These are phyloP conservation scores for Babesia sp. DNA, from an alignment of 169 alveolate genomes.

Conservation along the genomic window DNA sequence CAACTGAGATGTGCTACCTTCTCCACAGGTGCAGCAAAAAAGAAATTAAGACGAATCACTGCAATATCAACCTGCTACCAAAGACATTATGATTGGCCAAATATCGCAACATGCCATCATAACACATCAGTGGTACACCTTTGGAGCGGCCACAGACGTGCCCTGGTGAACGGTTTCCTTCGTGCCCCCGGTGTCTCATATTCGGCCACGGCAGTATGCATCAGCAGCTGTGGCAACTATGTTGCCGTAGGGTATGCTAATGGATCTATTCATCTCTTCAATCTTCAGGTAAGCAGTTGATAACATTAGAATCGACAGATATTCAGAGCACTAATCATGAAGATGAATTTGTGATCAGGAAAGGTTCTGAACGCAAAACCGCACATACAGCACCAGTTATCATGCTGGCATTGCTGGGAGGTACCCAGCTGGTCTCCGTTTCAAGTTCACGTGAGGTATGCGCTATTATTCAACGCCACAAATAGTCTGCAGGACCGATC, in stretches of 20 bases:
- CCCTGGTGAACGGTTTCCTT: slow-evolving; percentile 27
- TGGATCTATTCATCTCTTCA: slow-evolving; percentile 88
- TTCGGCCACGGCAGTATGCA: slow-evolving; percentile 82
- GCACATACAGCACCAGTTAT: slow-evolving; percentile 58
- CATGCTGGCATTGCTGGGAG: slow-evolving; percentile 33
- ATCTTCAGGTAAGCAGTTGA: slow-evolving; percentile 82
- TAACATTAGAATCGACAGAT: too few relatives aligned
- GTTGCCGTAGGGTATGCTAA: slow-evolving; percentile 89
- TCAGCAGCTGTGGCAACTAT: slow-evolving; percentile 92
- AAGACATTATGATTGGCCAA: slow-evolving; percentile 77
- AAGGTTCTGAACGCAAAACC: not conserved
- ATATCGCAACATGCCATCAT: slow-evolving; percentile 71
- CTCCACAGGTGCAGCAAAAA: slow-evolving; percentile 42
- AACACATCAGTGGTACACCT: slow-evolving; percentile 74
- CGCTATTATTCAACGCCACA: too few relatives aligned
- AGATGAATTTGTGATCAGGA: slow-evolving; percentile 27
- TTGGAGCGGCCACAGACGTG: slow-evolving; percentile 74
- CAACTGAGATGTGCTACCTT: slow-evolving; percentile 51
- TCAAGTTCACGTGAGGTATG: slow-evolving; percentile 48
- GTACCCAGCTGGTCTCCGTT: slow-evolving; percentile 35
- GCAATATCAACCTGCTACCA: slow-evolving; percentile 48
- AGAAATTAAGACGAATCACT: slow-evolving; percentile 20
- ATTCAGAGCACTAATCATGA: slow-evolving; percentile 57
- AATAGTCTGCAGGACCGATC: slow-evolving; percentile 33
- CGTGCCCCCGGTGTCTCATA: slow-evolving; percentile 27